Percentiles rank a stretch among this genome's conserved stretches.
Evolutionary conservation across 148 eudicot genomes (phyloP).

Genomic region (Vaccinium macrocarpon): DNA sequence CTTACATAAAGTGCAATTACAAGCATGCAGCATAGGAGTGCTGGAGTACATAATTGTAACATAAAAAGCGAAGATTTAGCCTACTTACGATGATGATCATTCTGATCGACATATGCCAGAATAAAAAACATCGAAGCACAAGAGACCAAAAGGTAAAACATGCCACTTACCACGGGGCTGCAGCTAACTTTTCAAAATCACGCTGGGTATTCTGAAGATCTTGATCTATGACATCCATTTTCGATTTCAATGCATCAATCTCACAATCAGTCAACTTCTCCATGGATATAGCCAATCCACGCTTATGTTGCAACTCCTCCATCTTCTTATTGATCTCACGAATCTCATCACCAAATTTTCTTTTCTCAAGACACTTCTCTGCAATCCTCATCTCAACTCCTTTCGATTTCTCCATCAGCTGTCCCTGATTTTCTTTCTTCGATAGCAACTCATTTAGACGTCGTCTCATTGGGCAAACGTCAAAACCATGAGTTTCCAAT

Average conservation of each 20-base stretch:
- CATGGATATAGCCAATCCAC: neutral
- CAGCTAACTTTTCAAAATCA: slow-evolving; percentile 14
- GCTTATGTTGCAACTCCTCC: slow-evolving; percentile 10
- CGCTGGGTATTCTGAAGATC: neutral
- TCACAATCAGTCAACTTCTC: neutral
- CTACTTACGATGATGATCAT: neutral
- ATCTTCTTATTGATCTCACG: neutral
- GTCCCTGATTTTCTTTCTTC: slow-evolving; percentile 7
- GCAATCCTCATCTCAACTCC: slow-evolving; percentile 1
- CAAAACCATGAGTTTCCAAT: slow-evolving; percentile 12
- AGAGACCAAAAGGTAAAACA: slow-evolving; percentile 6
- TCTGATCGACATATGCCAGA: neutral
- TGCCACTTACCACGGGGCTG: slow-evolving; percentile 2
- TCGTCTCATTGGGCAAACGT: neutral
- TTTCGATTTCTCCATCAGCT: slow-evolving; percentile 9
- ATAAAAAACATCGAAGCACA: neutral
- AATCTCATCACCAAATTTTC: slow-evolving; percentile 10
- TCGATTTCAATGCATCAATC: neutral
- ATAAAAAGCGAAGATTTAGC: neutral
- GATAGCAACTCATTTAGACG: slow-evolving; percentile 17
- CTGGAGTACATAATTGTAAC: neutral
- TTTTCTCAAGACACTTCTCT: neutral
- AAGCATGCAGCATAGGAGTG: neutral
- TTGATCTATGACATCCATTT: neutral
- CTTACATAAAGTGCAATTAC: neutral